Base-by-base conservation (phyloP, 1,139 yeast genomes). In the Trichomonascaceae sp. region DNA sequence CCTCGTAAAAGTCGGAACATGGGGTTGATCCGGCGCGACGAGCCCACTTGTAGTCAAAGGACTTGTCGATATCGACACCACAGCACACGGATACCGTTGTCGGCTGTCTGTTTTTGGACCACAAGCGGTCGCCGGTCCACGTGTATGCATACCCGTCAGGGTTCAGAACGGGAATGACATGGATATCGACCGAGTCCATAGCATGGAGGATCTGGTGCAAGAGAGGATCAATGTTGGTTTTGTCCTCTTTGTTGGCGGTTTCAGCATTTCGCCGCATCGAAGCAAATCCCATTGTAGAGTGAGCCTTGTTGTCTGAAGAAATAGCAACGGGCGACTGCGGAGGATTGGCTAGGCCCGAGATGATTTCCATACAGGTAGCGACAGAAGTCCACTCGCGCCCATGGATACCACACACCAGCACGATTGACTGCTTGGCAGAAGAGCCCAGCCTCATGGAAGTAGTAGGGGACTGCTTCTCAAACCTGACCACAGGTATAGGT, bases 91-190 rank as follows among this genome's bases (percentile, higher is more conserved):
- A 74, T 33, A 71, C 57, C 26, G 64, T 67, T 0, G 93, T 79
- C 35, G 71, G 69, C 56, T 85, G 95, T 41, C 94, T 68, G 56
- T 82, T 85, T 53, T 85, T 85, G 32, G 93, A 64, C 96, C 96
- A 85, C 41, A 85, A 62, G 37, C 96, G 62, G 52, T 85, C 94
- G 26, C 60, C 52, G 4, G 64, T 65, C 94, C 95, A 85, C 2
- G 93, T 67, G 52, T 78, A 78, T 11, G 64, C 84, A 51, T 85
- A 85, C 0, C 96, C 96, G 55, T 85, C 96, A 0, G 95, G 95
- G 51, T 85, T 85, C 56, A 75, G 67, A 8, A 82, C 80, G 0
- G 96, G 96, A 28, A 84, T 65, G 43, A 84, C 74, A 26, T 80
- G 53, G 49, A 81, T 80, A 51, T 82, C 89, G 42, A 82, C 57